phyloP scores from a whole-genome alignment of 2,329 filamentous ascomycete species.

The Aureobasidium sp. region DNA sequence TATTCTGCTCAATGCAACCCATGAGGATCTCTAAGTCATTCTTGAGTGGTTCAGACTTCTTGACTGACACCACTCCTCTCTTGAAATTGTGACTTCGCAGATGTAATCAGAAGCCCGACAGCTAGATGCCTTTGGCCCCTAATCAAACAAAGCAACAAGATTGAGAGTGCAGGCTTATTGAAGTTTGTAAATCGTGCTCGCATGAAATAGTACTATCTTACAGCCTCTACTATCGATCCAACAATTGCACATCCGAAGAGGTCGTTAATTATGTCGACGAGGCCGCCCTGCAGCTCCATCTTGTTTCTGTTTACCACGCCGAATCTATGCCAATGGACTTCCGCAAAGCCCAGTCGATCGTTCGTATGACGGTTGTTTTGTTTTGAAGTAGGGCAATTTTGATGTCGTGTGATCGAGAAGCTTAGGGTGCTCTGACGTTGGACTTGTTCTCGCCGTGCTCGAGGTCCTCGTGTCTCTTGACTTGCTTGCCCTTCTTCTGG shows the following conservation, averaged over 20 bases:
- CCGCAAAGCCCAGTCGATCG: neutral
- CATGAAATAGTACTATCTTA: constrained; percentile 2
- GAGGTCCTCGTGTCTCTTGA: constrained; percentile 4
- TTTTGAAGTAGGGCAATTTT: neutral
- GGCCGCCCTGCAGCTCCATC: neutral
- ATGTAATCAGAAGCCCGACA: too few species aligned
- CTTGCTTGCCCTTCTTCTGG: constrained; percentile 19
- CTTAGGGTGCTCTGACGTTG: neutral
- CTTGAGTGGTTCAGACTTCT: too few species aligned
- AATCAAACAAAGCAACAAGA: too few species aligned
- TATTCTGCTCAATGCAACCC: too few species aligned
- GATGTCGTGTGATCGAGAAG: neutral
- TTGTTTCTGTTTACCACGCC: neutral
- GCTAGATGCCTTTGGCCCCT: too few species aligned
- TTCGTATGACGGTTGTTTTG: neutral
- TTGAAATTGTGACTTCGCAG: too few species aligned
- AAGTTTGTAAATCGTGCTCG: constrained; percentile 1
- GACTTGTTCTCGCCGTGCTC: constrained; percentile 6
- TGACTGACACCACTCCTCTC: too few species aligned
- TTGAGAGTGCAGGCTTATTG: too few species aligned
- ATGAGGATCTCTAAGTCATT: too few species aligned
- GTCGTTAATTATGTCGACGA: neutral
- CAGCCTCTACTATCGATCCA: neutral
- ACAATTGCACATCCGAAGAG: neutral
- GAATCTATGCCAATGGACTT: neutral